These are phyloP conservation scores for Aureococcus anophagefferens DNA, from an alignment of 108 stramenopile species.

Conservation along the genomic window DNA sequence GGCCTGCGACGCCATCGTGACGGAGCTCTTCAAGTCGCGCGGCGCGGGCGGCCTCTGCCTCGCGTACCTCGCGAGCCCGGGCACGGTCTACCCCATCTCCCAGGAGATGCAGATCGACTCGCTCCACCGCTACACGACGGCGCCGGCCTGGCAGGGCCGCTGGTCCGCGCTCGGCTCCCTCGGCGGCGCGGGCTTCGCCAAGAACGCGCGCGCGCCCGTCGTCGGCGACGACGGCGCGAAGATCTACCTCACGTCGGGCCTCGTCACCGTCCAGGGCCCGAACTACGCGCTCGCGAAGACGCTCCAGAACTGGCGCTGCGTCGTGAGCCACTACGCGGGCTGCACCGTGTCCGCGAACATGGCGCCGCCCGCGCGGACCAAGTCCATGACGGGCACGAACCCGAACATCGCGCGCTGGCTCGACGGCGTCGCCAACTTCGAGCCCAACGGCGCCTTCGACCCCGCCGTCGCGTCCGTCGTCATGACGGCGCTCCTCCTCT, in stretches of 20 bases:
- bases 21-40: too few relatives aligned
- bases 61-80: constrained; percentile 28
- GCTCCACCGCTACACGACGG: constrained; percentile 5
- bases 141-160: constrained; percentile 7
- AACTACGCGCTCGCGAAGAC: constrained; percentile 51
- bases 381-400: constrained; percentile 19
- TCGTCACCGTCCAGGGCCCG: constrained; percentile 40
- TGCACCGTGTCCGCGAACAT: constrained; percentile 35
- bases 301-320: constrained; percentile 49
- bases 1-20: constrained; percentile 5
- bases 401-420: too few relatives aligned
- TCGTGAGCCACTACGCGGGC: constrained; percentile 38
- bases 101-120: constrained; percentile 23
- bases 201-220: background rate
- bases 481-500: too few relatives aligned
- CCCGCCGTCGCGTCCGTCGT: too few relatives aligned
- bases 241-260: constrained; percentile 35
- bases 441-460: too few relatives aligned
- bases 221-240: too few relatives aligned
- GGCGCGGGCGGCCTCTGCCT: too few relatives aligned
- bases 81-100: constrained; percentile 34
- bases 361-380: constrained; percentile 41
- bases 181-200: background rate
- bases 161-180: background rate
- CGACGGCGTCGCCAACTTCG: too few relatives aligned